A percentile compares a stretch with the other conserved stretches of the same genome.
These are phyloP conservation scores for Pontederia paniculata DNA, from an alignment of 176 grass and related monocot species.

Conservation along the genomic window DNA sequence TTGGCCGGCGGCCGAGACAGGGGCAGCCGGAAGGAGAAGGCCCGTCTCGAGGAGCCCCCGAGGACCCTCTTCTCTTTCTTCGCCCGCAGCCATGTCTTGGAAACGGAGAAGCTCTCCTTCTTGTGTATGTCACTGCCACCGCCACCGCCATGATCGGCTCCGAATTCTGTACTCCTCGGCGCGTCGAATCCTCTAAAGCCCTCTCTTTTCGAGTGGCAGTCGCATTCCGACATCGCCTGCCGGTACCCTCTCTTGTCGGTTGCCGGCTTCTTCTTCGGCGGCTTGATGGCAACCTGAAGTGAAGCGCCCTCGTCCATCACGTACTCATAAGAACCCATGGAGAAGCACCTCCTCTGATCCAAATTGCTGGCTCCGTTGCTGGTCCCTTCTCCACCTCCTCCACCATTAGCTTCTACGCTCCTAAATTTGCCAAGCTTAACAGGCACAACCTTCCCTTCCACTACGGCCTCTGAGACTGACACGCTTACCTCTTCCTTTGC, in stretches of 20 bases:
- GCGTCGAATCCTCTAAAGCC: conserved; percentile 37
- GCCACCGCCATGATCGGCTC: conserved; percentile 1
- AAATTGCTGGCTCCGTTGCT: conserved; percentile 16
- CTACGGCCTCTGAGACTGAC: background rate
- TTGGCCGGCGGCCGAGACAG: conserved; percentile 15
- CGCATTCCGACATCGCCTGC: conserved; percentile 79
- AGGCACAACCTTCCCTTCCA: conserved; percentile 43
- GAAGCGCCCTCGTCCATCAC: conserved; percentile 55
- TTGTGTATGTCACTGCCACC: conserved; percentile 16
- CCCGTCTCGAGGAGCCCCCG: conserved; percentile 33
- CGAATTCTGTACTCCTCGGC: background rate
- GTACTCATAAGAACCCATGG: conserved; percentile 91
- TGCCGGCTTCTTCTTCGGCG: conserved; percentile 51
- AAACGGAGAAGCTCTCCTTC: conserved; percentile 85
- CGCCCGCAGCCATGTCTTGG: conserved; percentile 67
- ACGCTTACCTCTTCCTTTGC: conserved; percentile 13
- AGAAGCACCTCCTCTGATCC: conserved; percentile 78
- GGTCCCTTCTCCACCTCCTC: conserved; percentile 25
- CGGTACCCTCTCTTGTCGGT: conserved; percentile 24
- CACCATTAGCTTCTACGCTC: conserved; percentile 33
- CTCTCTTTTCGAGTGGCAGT: conserved; percentile 53
- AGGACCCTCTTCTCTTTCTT: conserved; percentile 29
- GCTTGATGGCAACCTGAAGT: conserved; percentile 58
- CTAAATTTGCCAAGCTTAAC: conserved; percentile 86
- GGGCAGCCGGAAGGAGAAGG: conserved; percentile 65